Base-by-base conservation (phyloP, 352 stramenopile species). In the Elongisporangium senticosum region DNA sequence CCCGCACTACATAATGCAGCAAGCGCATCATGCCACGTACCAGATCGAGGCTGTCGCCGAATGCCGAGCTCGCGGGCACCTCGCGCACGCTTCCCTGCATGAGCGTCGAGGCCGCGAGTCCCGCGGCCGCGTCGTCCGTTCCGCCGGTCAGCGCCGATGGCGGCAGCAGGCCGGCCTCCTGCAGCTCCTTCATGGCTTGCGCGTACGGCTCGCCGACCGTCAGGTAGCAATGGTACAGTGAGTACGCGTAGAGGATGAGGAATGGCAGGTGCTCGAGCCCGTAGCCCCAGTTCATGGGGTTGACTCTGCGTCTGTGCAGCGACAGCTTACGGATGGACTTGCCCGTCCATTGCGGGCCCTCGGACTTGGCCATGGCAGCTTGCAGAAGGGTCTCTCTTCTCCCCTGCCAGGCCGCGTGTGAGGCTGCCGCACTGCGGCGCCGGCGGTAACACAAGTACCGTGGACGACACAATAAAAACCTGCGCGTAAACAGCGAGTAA, bases 261-360 rank as follows among this genome's bases (percentile, higher is more conserved):
- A 89, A 91, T 4, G 79, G 77, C 8, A 86, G 53, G 60, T 91
- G 81, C 64, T 91, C 79, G 43, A 89, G 71, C 4, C 80, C 80
- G 58, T 89, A 91, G 55, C 78, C 75, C 28, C 82, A 55, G 58
- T 84, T 78, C 39, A 86, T 54, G 11, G 69, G 70, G 55, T 84
- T 91, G 28, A 67, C 63, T 22, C 81, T 79, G 14, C 79, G 77
- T 33, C 67, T 63, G 59, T 91, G 71, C 56, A 91, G 67, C 59
- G 75, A 84, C 17, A 91, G 65, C 68, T 85, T 71, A 56, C 68
- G 77, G 56, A 91, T 88, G 48, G 75, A 86, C 58, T 83, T 78
- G 53, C 81, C 81, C 33, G 81, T 91, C 79, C 79, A 89, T 63
- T 78, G 78, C 58, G 72, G 65, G 43, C 57, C 63, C 20, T 72